Evolutionary conservation across 352 stramenopile genomes (phyloP).

Genomic region (Thraustochytrium striatum): DNA sequence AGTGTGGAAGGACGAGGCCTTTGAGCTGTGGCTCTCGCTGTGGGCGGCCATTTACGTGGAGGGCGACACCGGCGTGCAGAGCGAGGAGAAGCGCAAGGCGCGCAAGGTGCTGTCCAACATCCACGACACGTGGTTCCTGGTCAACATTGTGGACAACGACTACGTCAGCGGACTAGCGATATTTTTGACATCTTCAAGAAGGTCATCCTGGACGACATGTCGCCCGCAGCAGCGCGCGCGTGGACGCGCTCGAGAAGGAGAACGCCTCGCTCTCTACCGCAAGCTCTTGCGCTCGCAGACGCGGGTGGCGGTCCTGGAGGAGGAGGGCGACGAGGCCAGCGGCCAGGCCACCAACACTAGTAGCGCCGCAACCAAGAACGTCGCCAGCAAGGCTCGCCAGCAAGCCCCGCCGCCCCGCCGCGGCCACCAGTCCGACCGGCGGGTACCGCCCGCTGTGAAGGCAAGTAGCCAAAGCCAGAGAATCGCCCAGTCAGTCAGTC

Average conservation of each 20-base stretch:
- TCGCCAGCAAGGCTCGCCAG: too few species aligned
- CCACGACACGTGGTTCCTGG: conserved; percentile 92
- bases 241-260: conserved; percentile 27
- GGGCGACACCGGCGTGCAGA: background rate
- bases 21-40: conserved; percentile 88
- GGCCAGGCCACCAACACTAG: background rate
- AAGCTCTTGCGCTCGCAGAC: background rate
- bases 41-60: conserved; percentile 87
- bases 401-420: too few species aligned
- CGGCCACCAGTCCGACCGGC: too few species aligned
- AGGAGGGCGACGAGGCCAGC: too few species aligned
- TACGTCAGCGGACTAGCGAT: conserved; percentile 61
- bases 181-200: conserved; percentile 56
- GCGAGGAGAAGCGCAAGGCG: conserved; percentile 70
- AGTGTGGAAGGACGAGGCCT: conserved; percentile 89
- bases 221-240: background rate
- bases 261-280: conserved; percentile 25
- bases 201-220: conserved; percentile 41
- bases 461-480: too few species aligned
- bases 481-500: too few species aligned
- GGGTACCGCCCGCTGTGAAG: too few species aligned
- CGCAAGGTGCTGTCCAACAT: conserved; percentile 86
- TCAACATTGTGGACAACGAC: conserved; percentile 98
- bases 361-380: background rate
- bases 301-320: background rate